These are phyloP conservation scores for Debaryomyces robertsiae DNA, from an alignment of 1,139 yeast genomes.

Conservation along the genomic window DNA sequence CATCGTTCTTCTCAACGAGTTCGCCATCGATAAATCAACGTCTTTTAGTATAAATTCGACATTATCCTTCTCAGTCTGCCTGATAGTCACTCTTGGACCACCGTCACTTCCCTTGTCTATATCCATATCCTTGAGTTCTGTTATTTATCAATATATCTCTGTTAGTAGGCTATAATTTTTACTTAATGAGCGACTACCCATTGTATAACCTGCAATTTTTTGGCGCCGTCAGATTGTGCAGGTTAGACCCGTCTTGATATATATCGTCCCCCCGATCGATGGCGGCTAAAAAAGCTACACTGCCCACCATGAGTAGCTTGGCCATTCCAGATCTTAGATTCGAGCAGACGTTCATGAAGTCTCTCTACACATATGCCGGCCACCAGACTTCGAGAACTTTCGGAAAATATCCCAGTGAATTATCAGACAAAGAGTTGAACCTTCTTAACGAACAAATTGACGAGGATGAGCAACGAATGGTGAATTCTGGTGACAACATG, in stretches of 20 bases:
- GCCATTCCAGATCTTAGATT: conserved; percentile 68
- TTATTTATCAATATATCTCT: conserved; percentile 1
- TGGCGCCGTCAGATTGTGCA: background rate
- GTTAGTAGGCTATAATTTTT: conserved; percentile 6
- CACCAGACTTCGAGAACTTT: conserved; percentile 11
- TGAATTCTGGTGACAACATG: conserved; percentile 13
- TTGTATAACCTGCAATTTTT: conserved; percentile 5
- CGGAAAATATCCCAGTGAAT: conserved; percentile 12
- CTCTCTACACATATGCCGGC: conserved; percentile 43
- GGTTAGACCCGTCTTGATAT: too few species aligned
- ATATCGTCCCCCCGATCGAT: background rate
- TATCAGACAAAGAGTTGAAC: conserved; percentile 29
- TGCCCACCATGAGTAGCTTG: conserved; percentile 18
- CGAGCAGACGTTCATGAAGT: conserved; percentile 58
- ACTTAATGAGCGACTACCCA: conserved; percentile 5
- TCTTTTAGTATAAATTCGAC: conserved; percentile 89
- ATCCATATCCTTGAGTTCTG: conserved; percentile 30
- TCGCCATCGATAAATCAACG: conserved; percentile 89
- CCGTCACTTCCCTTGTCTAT: conserved; percentile 37
- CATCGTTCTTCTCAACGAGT: conserved; percentile 89
- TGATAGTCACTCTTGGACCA: conserved; percentile 82
- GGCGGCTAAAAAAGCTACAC: too few species aligned
- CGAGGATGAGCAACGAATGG: conserved; percentile 22
- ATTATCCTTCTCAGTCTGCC: conserved; percentile 80
- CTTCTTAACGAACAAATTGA: conserved; percentile 27